phyloP scores from a whole-genome alignment of 2,329 filamentous ascomycete species.

The Verticillium nubilum region DNA sequence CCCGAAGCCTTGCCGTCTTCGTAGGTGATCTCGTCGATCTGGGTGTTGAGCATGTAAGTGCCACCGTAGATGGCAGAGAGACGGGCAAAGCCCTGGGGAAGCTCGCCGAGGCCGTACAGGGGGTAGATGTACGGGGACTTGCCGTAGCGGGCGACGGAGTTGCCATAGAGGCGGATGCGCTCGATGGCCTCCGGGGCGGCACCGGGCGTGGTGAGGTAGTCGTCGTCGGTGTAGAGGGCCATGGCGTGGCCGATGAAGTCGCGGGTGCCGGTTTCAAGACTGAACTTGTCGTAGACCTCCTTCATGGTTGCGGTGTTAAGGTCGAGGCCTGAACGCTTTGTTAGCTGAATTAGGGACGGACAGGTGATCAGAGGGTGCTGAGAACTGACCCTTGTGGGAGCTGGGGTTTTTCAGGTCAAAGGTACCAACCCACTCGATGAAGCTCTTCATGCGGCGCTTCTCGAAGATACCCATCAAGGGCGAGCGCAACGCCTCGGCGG shows the following conservation, averaged over 20 bases:
- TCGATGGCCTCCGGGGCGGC: conserved; percentile 79
- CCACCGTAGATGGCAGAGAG: conserved; percentile 97
- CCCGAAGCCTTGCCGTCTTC: conserved; percentile 82
- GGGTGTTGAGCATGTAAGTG: conserved; percentile 98
- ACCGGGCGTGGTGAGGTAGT: conserved; percentile 71
- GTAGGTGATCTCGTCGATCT: conserved; percentile 83
- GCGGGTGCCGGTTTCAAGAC: conserved; percentile 79
- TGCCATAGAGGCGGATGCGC: conserved; percentile 92
- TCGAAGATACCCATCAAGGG: conserved; percentile 97
- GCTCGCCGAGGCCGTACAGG: conserved; percentile 92
- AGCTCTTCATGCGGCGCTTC: conserved; percentile 94
- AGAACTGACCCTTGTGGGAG: conserved; percentile 74
- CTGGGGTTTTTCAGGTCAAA: conserved; percentile 77
- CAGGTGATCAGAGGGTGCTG: not conserved
- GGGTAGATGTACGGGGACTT: conserved; percentile 99
- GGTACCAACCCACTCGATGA: conserved; percentile 89
- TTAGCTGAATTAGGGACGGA: not conserved
- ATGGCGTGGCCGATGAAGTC: conserved; percentile 98
- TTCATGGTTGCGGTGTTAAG: conserved; percentile 81
- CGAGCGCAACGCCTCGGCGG: conserved; percentile 82
- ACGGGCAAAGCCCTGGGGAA: conserved; percentile 95
- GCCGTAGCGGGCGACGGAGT: conserved; percentile 95
- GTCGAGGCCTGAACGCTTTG: conserved; percentile 61
- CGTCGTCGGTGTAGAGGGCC: conserved; percentile 89
- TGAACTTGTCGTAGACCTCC: conserved; percentile 98